Percentiles rank a stretch among this genome's conserved stretches.
These are phyloP conservation scores for Blastomyces silverae DNA, from an alignment of 2,329 filamentous ascomycete genomes.

Conservation along the genomic window DNA sequence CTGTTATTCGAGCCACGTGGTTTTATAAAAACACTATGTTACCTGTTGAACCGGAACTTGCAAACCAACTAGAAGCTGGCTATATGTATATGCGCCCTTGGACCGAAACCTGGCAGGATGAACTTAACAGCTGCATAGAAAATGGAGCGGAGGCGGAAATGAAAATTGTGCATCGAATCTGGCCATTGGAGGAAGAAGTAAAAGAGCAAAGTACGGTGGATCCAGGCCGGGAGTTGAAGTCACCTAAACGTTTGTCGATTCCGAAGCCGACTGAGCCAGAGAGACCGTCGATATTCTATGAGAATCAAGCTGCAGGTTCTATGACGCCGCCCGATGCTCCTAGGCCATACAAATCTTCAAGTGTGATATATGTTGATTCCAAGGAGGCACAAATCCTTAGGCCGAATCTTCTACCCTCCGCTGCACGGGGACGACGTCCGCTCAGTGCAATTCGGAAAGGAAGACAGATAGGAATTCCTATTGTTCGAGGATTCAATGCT, in stretches of 20 bases:
- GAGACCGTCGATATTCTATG: conserved; percentile 22
- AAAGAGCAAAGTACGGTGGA: conserved; percentile 30
- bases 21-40: conserved; percentile 96
- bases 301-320: conserved; percentile 40
- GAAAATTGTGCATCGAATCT: conserved; percentile 78
- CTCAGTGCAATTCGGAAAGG: conserved; percentile 80
- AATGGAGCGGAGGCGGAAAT: conserved; percentile 85
- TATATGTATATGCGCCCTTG: conserved; percentile 81
- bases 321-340: conserved; percentile 39
- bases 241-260: conserved; percentile 13
- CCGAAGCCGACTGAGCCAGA: conserved; percentile 13
- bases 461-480: conserved; percentile 70
- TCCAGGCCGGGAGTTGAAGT: conserved; percentile 36
- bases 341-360: conserved; percentile 63
- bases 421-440: conserved; percentile 74
- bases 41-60: conserved; percentile 74
- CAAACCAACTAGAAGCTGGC: conserved; percentile 87
- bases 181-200: conserved; percentile 55
- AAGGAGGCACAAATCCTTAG: conserved; percentile 77
- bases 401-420: conserved; percentile 74
- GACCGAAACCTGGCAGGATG: conserved; percentile 87
- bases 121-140: conserved; percentile 81
- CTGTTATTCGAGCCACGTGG: conserved; percentile 84
- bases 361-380: conserved; percentile 78
- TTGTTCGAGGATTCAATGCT: conserved; percentile 84